phyloP scores from a whole-genome alignment of 2,329 filamentous ascomycete genomes.

The Thielaviopsis cerberus region DNA sequence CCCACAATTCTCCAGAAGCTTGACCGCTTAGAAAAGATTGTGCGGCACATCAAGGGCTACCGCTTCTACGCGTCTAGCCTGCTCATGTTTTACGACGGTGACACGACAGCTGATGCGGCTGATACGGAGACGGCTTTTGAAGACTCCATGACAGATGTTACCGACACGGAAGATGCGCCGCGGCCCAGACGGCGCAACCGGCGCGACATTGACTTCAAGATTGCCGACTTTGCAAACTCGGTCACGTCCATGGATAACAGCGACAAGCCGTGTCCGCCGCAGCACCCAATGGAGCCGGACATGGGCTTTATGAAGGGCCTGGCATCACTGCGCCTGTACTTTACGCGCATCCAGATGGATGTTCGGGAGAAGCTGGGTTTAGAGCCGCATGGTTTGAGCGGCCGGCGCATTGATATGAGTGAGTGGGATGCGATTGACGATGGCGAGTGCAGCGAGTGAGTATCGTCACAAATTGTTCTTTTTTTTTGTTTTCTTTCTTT shows the following conservation, averaged over 20 bases:
- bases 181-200: constrained; percentile 30
- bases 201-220: constrained; percentile 71
- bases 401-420: constrained; percentile 4
- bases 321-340: constrained; percentile 61
- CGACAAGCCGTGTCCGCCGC: constrained; percentile 56
- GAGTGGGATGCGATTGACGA: constrained; percentile 10
- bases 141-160: constrained; percentile 41
- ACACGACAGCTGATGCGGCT: constrained; percentile 30
- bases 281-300: constrained; percentile 63
- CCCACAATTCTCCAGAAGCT: constrained; percentile 75
- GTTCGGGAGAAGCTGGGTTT: constrained; percentile 37
- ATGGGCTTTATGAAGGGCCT: constrained; percentile 77
- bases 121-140: constrained; percentile 33
- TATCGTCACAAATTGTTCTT: background rate
- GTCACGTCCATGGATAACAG: constrained; percentile 66
- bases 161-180: constrained; percentile 36
- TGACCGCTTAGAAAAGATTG: constrained; percentile 63
- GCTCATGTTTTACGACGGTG: constrained; percentile 92
- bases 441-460: constrained; percentile 11
- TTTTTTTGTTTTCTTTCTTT: background rate
- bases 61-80: constrained; percentile 90
- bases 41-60: constrained; percentile 62
- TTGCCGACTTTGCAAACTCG: constrained; percentile 96
- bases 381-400: constrained; percentile 17
- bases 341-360: constrained; percentile 71